Base-by-base conservation (phyloP, 139 green algal species). In the Desmodesmus armatus region DNA sequence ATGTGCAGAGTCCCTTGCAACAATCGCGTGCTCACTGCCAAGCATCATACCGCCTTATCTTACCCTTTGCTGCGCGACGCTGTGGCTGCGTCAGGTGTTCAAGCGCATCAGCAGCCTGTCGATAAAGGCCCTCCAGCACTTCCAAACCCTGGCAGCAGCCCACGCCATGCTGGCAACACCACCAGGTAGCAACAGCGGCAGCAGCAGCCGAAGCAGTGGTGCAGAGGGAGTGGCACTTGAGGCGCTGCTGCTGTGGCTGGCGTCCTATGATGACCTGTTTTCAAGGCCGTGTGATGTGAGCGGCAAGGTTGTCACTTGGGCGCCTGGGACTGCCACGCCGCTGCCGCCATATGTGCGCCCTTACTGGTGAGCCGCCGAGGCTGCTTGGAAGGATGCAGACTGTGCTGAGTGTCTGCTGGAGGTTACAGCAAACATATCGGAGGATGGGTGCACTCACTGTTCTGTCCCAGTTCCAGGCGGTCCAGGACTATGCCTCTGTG, bases 171-270 rank as follows among this genome's bases (percentile, higher is more conserved):
- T 69, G 4, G 39, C 72, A 43, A 51, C 53, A 27, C 25, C 73
- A 39, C 62, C 72, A 71, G 67, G 47, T 31, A 31, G 67, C 69
- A 60, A 51, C 80, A 70, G 80, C 51, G 39, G 69, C 35, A 53
- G 63, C 78, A 62, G 60, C 69, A 55, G 74, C 47, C 40, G 47
- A 40, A 78, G 67, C 58, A 58, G 39, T 17, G 47, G 41, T 0
- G 23, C 70, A 29, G 40, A 58, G 19, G 88, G 35, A 4, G 60
- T 66, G 2, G 82, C 87, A 0, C 83, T 95, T 43, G 91, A 95
- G 83, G 83, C 91, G 37, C 49, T 94, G 53, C 85, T 95, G 73
- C 86, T 94, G 41, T 95, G 92, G 92, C 80, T 94, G 74, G 63
- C 85, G 25, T 86, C 60, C 35, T 92, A 89, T 69, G 69, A 85